These are phyloP conservation scores for Clitoria ternatea DNA, from an alignment of 306 rosid genomes.

Conservation along the genomic window DNA sequence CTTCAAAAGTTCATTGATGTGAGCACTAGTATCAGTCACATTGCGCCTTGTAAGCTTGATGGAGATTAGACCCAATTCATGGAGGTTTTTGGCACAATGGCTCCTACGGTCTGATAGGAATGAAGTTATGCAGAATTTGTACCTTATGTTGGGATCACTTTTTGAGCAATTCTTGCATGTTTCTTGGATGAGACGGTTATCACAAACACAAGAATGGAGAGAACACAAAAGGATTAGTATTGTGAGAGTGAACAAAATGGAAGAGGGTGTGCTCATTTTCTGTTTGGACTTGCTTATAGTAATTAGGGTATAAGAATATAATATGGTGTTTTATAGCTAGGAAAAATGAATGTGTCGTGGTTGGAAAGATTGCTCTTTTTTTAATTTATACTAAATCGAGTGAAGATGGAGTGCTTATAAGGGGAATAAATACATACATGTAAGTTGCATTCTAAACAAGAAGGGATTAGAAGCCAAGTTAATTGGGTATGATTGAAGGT, in stretches of 20 bases:
- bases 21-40: slow-evolving; percentile 35
- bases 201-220: not conserved
- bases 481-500: slow-evolving; percentile 20
- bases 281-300: not conserved
- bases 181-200: slow-evolving; percentile 38
- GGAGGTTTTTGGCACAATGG: slow-evolving; percentile 25
- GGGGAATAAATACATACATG: not conserved
- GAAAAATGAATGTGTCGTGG: not conserved
- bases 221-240: slow-evolving; percentile 10
- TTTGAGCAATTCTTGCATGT: slow-evolving; percentile 53
- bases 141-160: slow-evolving; percentile 53
- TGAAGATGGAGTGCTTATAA: not conserved
- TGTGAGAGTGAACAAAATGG: slow-evolving; percentile 18
- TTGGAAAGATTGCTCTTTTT: slow-evolving; percentile 3
- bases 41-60: slow-evolving; percentile 40
- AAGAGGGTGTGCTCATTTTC: slow-evolving; percentile 12
- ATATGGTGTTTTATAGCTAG: not conserved
- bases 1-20: slow-evolving; percentile 41
- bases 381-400: not conserved
- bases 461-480: slow-evolving; percentile 35
- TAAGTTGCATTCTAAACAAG: slow-evolving; percentile 7
- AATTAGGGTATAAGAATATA: not conserved
- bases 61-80: slow-evolving; percentile 45
- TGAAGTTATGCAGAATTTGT: slow-evolving; percentile 56
- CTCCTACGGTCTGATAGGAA: slow-evolving; percentile 37